Evolutionary conservation across 345 rosid genomes (phyloP), one percentile per base, ranked within the genome.

Genomic region (Heritiera littoralis): DNA sequence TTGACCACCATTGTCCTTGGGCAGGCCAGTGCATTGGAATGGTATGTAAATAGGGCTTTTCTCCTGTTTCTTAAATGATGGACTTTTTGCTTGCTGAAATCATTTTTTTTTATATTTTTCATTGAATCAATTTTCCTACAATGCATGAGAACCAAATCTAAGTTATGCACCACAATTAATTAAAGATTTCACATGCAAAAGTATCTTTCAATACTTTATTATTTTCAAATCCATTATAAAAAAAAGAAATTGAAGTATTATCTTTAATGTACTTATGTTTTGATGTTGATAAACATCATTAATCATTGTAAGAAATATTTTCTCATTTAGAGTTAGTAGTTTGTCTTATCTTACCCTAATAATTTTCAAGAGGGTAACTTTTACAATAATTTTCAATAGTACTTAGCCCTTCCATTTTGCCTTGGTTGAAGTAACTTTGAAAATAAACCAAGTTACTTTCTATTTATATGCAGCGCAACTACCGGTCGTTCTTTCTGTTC

Each of bases 1-100:
- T 89, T 49, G 92, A 89, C 78, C 92, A 89, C 73, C 92, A 89
- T 71, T 87, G 92, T 72, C 89, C 86, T 38, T 89, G 90, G 92
- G 87, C 87, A 6, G 92, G 92, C 66, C 92, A 89, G 63, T 89
- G 92, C 88, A 86, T 89, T 18, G 92, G 92, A 71, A 32, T 79
- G 87, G 92, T 89, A 87, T 13, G 84, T 81, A 15, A 18, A 1
- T 84, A 18, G 20, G 1, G 9, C 54, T 51, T 40, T 63, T 11
- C 6, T 45, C 28, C 45, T 61, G 60, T 20, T 43, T 11, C 58
- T 80, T 5, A 41, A 13, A 32, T 48, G 15, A 43, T 66, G 23
- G 20, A 9, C 5, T 74, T n/a, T 46, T 41, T 68, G 13, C 61
- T 73, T 18, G 71, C 46, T 54, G 48, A 38, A 66, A 35, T 66